phyloP scores from a whole-genome alignment of 2,329 filamentous ascomycete genomes.

The Phaeosphaeriaceae sp. region DNA sequence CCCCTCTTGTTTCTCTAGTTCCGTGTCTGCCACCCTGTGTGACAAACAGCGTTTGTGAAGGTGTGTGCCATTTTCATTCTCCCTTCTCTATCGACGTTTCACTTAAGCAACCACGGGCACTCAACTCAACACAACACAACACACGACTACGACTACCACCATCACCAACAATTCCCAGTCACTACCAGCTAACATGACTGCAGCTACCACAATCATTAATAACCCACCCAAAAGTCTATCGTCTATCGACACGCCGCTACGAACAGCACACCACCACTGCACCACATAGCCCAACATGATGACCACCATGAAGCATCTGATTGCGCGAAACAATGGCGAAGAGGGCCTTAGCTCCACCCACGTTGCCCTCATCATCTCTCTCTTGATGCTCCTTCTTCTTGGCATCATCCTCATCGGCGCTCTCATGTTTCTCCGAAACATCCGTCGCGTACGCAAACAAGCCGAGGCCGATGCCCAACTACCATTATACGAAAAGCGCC shows the following conservation, averaged over 20 bases:
- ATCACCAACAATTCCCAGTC: conserved; percentile 40
- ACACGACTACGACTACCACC: conserved; percentile 30
- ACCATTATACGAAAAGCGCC: conserved; percentile 70
- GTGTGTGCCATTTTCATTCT: conserved; percentile 31
- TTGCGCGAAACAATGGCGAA: conserved; percentile 56
- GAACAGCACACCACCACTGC: conserved; percentile 2
- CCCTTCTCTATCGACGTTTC: conserved; percentile 4
- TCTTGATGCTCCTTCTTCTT: conserved; percentile 79
- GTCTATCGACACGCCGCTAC: conserved; percentile 11
- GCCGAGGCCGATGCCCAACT: conserved; percentile 59
- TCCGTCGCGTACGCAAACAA: conserved; percentile 56
- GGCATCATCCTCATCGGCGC: conserved; percentile 70
- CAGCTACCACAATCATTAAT: too few relatives aligned
- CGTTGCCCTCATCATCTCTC: conserved; percentile 77
- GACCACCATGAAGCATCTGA: conserved; percentile 58
- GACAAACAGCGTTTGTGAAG: conserved; percentile 18
- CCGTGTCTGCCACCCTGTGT: conserved; percentile 23
- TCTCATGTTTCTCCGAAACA: conserved; percentile 75
- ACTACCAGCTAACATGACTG: too few relatives aligned
- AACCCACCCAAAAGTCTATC: too few relatives aligned
- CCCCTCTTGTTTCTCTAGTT: conserved; percentile 19
- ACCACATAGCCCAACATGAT: conserved; percentile 22
- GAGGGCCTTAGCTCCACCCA: conserved; percentile 65
- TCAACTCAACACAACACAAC: conserved; percentile 21
- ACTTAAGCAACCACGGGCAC: conserved; percentile 14